Evolutionary conservation across 2,329 filamentous ascomycete species (phyloP), one percentile per base, ranked within the genome.

Genomic region (Rugonectria rugulosa): DNA sequence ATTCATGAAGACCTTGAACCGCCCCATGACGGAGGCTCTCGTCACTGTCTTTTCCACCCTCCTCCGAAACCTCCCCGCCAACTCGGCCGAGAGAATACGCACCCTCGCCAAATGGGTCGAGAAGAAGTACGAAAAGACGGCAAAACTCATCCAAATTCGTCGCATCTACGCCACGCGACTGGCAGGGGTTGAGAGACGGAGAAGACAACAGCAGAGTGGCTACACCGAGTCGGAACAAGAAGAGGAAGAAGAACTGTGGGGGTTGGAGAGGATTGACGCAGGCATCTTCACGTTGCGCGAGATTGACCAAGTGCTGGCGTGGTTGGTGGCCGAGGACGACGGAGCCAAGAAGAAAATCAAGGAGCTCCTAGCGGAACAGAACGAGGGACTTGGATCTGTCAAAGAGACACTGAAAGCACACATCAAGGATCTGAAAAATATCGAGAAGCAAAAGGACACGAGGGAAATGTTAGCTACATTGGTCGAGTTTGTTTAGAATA

Each of bases 61-160:
- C 71, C 80, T 99, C 1, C 88, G 92, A 20, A 81, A 88, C 4
- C 75, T 99, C 1, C 92, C 93, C 0, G 90, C 87, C 14, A 86
- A 91, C 26, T 92, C 91, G 2, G 81, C 91, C 0, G 82, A 88
- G 26, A 85, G 95, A 6, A 96, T 98, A 64, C 86, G 95, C 4
- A 84, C 89, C 1, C 81, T 98, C 4, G 94, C 93, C 42, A 99
- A 99, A 70, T 98, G 98, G 67, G 89, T 97, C 15, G 95, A 99
- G 73, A 96, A 92, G 70, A 88, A 97, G 62, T 97, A 96, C 71
- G 91, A 88, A 63, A 98, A 98, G 79, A 85, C 92, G 31, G 77
- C 71, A 6, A 91, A 88, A 69, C 79, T 98, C 5, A 72, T 96
- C 29, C 79, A 82, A 56, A 73, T 97, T 42, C 84, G 93, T 34